Conservation (phyloP, 257 asterid species). For the Galeopsis tetrahit region DNA sequence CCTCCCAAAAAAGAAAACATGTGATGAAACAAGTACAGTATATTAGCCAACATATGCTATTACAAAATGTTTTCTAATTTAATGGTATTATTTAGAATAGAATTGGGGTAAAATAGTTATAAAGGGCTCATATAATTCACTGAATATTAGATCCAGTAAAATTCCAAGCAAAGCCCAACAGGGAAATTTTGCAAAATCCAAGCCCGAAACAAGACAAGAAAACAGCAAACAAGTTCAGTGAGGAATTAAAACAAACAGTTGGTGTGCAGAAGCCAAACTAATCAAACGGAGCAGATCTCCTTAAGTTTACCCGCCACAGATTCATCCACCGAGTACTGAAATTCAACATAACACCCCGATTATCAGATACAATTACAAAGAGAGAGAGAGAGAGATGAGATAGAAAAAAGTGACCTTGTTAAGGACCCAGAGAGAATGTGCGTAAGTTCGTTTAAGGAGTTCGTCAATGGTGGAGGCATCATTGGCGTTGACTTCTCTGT, state of each 20-base stretch:
- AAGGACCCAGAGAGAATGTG: conserved; percentile 84
- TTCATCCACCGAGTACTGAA: conserved; percentile 80
- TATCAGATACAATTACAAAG: not conserved
- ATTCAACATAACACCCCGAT: conserved; percentile 11
- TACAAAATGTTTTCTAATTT: no score
- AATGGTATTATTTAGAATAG: not conserved
- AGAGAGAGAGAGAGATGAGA: conserved; percentile 2
- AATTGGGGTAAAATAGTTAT: not conserved
- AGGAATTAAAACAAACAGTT: conserved; percentile 56
- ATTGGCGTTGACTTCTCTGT: conserved; percentile 65
- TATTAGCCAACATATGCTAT: not conserved
- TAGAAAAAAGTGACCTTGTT: conserved; percentile 58
- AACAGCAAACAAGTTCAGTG: conserved; percentile 33
- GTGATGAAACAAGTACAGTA: no score
- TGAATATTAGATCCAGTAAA: not conserved
- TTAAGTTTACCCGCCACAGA: conserved; percentile 72
- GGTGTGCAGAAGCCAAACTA: conserved; percentile 34
- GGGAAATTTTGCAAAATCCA: not conserved
- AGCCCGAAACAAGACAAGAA: conserved; percentile 16
- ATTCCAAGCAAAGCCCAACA: conserved; percentile 16
- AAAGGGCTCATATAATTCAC: not conserved
- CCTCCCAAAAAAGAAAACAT: no score
- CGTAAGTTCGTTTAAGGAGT: conserved; percentile 76
- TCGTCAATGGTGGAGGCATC: conserved; percentile 58
- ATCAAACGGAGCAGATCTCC: conserved; percentile 57